Conservation (phyloP, 148 eudicot genomes). For the Spergularia bocconei region DNA sequence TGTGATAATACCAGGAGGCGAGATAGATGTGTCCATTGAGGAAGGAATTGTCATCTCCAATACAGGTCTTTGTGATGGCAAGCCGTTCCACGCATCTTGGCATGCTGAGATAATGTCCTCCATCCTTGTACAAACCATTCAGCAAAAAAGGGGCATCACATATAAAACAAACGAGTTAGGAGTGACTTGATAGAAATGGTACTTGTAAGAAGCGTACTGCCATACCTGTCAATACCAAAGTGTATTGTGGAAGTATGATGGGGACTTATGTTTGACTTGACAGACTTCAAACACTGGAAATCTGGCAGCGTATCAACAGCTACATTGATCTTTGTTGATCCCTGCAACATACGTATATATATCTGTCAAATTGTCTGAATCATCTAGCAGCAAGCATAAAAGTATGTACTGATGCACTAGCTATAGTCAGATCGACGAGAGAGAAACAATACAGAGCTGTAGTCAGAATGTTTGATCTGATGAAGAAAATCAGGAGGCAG, state of each 20-base stretch:
- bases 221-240: slow-evolving; percentile 88
- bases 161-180: slow-evolving; percentile 1
- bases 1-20: slow-evolving; percentile 59
- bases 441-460: slow-evolving; percentile 62
- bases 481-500: slow-evolving; percentile 61
- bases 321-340: slow-evolving; percentile 87
- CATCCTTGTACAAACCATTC: slow-evolving; percentile 41
- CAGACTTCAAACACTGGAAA: slow-evolving; percentile 54
- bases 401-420: background rate
- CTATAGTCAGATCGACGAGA: slow-evolving; percentile 15
- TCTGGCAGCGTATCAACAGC: slow-evolving; percentile 82
- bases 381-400: slow-evolving; percentile 5
- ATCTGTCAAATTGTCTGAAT: background rate
- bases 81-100: slow-evolving; percentile 66
- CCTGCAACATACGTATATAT: slow-evolving; percentile 60
- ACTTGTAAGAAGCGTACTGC: no score
- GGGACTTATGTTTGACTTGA: slow-evolving; percentile 54
- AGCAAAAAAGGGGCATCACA: slow-evolving; percentile 7
- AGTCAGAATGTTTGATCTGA: slow-evolving; percentile 62
- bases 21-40: slow-evolving; percentile 70
- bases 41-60: slow-evolving; percentile 98
- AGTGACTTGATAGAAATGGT: no score
- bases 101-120: slow-evolving; percentile 80
- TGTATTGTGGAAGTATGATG: slow-evolving; percentile 83
- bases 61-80: slow-evolving; percentile 79